A percentile compares a stretch with the other conserved stretches of the same genome.
Conservation (phyloP, 176 grass and related monocot species). For the Dactylis glomerata region DNA sequence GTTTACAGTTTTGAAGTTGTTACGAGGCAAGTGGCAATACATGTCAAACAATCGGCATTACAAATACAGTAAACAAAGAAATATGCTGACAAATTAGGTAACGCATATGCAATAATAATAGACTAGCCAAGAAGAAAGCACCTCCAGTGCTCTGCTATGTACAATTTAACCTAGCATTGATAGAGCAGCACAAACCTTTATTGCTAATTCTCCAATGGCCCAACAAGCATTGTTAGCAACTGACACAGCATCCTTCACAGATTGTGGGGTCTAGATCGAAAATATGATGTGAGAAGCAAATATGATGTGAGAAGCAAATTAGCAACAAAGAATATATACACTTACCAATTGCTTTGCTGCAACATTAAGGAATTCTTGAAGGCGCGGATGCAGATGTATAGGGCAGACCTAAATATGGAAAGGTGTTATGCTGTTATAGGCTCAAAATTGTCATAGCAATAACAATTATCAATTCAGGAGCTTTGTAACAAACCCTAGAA, state of each 20-base stretch:
- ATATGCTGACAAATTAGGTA: not conserved
- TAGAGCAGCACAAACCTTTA: conserved; percentile 55
- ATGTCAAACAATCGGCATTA: not conserved
- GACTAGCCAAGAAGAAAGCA: not conserved
- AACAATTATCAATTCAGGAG: conserved; percentile 2
- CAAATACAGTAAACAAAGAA: not conserved
- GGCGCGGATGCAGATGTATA: conserved; percentile 62
- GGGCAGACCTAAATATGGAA: conserved; percentile 69
- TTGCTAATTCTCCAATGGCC: conserved; percentile 90
- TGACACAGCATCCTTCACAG: conserved; percentile 77
- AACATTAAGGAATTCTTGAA: conserved; percentile 83
- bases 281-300: not conserved
- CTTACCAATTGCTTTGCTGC: conserved; percentile 88
- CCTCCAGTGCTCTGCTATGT: not conserved
- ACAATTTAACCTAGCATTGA: not conserved
- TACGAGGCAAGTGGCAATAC: not conserved
- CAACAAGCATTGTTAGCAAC: conserved; percentile 97
- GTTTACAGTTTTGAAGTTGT: not conserved
- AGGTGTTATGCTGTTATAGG: not conserved
- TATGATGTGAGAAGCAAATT: not conserved
- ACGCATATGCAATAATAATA: not conserved
- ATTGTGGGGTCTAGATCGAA: conserved; percentile 6
- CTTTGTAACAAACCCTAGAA: conserved; percentile 64
- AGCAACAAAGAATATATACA: not conserved
- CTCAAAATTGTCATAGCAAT: not conserved